A percentile compares a stretch with the other conserved stretches of the same genome.
Evolutionary conservation across 2,329 filamentous ascomycete genomes (phyloP).

Genomic region (Penicillium sp.): DNA sequence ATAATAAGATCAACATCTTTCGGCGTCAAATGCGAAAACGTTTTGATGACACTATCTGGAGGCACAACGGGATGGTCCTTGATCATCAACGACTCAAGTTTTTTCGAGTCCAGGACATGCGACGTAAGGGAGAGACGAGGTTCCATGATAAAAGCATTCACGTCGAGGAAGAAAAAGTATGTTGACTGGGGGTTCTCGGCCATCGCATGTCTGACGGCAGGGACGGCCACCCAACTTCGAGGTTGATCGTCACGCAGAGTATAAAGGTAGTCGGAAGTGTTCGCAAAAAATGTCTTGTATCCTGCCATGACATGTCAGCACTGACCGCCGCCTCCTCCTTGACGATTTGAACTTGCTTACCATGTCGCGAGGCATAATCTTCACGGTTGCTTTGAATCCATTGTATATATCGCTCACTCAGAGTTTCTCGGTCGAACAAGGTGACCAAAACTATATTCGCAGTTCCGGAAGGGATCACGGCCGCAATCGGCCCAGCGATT

Average conservation of each 20-base stretch:
- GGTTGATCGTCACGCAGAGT: conserved; percentile 37
- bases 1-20: conserved; percentile 76
- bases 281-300: conserved; percentile 80
- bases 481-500: conserved; percentile 21
- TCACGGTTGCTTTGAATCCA: conserved; percentile 77
- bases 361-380: conserved; percentile 80
- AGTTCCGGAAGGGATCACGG: conserved; percentile 26
- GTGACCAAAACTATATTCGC: conserved; percentile 74
- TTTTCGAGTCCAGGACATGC: conserved; percentile 63
- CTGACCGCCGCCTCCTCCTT: neutral
- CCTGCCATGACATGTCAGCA: conserved; percentile 48
- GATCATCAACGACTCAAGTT: conserved; percentile 75
- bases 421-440: conserved; percentile 65
- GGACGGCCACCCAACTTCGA: conserved; percentile 61
- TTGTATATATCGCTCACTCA: conserved; percentile 64
- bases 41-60: conserved; percentile 95
- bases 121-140: conserved; percentile 64
- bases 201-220: conserved; percentile 85
- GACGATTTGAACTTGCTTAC: conserved; percentile 48
- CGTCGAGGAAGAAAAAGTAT: conserved; percentile 84
- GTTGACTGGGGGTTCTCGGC: conserved; percentile 70
- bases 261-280: conserved; percentile 65
- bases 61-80: conserved; percentile 83
- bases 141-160: conserved; percentile 86
- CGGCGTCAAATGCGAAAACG: conserved; percentile 75